Evolutionary conservation across 345 rosid species (phyloP), one percentile per base, ranked within the genome.

Genomic region (Eucalyptus dawsonii): DNA sequence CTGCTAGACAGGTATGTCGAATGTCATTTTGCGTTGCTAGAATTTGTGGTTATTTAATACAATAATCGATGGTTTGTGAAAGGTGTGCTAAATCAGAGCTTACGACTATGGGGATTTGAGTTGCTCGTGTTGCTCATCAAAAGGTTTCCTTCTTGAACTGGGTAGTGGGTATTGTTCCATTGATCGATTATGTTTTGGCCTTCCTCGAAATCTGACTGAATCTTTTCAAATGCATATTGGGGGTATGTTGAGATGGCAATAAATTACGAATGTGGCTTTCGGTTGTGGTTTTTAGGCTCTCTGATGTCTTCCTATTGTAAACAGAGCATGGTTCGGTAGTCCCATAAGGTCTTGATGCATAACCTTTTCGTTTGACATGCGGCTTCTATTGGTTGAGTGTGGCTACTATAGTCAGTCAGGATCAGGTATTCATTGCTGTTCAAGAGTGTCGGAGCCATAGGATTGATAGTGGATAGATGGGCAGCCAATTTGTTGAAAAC

Each of bases 1-100:
- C 96, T 91, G 91, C 94, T 89, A 92, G 92, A 90, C 93, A 95
- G 97, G 97, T 95, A 40, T 42, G 47, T 76, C 45, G 2, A 76
- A 37, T 76, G 27, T 40, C 83, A 37, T 37, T 76, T 76, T 76
- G 83, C 45, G 3, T 37, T 76, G 83, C 37, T 47, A 47, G 25
- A 47, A 86, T 86, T 47, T 47, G 56, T 49, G 9, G 29, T 86
- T 4, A 2, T 50, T 11, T n/a, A 11, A 49, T 14, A 85, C 24
- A 17, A 47, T 85, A 27, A 31, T 86, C 14, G 31, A 50, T 21
- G 44, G 37, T 51, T n/a, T 47, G 54, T 37, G 27, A 37, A 72
- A 40, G 13, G 45, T 3, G 45, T 37, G 81, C 45, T 72, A 34
- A 72, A 72, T 34, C 81, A 72, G 81, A 40, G 81, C 81, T 5